Conservation (phyloP, 2,329 filamentous ascomycete species). For the Penicillium italicum region DNA sequence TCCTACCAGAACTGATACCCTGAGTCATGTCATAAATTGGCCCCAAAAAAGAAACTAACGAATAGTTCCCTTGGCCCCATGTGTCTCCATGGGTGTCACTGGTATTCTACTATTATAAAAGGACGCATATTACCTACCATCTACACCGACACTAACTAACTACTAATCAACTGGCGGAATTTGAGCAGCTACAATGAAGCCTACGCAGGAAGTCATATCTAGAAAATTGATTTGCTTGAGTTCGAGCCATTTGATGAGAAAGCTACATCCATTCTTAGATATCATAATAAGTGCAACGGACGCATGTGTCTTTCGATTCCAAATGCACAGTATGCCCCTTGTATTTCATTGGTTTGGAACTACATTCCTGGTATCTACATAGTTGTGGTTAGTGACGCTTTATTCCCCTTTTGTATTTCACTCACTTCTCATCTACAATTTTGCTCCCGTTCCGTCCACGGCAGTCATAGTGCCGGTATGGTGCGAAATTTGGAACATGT, state of each 20-base stretch:
- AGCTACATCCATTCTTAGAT: neutral
- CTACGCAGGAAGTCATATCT: no score
- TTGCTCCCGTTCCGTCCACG: no score
- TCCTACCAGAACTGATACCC: neutral
- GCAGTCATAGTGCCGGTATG: no score
- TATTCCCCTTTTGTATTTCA: no score
- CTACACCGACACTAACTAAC: neutral
- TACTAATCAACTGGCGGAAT: neutral
- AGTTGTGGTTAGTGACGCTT: no score
- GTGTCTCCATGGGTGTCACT: neutral
- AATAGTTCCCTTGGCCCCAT: neutral
- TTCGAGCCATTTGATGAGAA: neutral
- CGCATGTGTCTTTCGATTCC: neutral
- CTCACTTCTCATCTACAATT: no score
- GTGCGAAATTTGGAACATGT: no score
- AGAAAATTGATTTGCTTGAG: neutral
- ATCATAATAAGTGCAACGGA: neutral
- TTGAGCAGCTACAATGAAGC: neutral
- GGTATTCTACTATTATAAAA: neutral
- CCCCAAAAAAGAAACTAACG: neutral
- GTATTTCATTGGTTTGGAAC: no score
- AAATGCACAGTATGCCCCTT: neutral
- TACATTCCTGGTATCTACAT: no score
- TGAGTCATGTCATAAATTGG: neutral
- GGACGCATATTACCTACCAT: neutral